Percentiles rank a stretch among this genome's conserved stretches.
phyloP scores from a whole-genome alignment of 805 yeast genomes.

The Ogataea salicorniae region DNA sequence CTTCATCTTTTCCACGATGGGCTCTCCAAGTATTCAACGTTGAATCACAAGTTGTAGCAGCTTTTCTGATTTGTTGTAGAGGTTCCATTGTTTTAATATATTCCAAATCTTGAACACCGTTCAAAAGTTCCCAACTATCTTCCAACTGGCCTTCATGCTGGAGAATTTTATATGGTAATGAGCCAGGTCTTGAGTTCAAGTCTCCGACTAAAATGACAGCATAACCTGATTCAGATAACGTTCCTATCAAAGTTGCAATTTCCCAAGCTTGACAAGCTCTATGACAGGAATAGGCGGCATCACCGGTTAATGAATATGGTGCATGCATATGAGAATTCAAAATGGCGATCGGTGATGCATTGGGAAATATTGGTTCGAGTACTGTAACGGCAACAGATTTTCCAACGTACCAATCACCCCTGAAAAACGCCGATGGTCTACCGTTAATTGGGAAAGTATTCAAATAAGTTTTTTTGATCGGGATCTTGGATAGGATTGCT shows the following conservation, averaged over 20 bases:
- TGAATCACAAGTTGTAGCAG: slow-evolving; percentile 91
- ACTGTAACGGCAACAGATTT: slow-evolving; percentile 77
- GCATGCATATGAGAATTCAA: slow-evolving; percentile 97
- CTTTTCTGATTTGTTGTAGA: slow-evolving; percentile 57
- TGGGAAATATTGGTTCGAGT: slow-evolving; percentile 45
- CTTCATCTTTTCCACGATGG: slow-evolving; percentile 51
- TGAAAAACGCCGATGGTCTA: slow-evolving; percentile 82
- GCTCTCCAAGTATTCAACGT: slow-evolving; percentile 81
- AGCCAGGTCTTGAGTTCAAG: slow-evolving; percentile 82
- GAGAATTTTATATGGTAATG: slow-evolving; percentile 72
- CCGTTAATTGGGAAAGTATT: slow-evolving; percentile 91
- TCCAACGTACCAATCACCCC: slow-evolving; percentile 98
- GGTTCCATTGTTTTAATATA: slow-evolving; percentile 45
- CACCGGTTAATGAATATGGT: slow-evolving; percentile 79
- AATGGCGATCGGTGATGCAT: slow-evolving; percentile 60
- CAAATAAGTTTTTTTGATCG: slow-evolving; percentile 73
- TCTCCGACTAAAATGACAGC: slow-evolving; percentile 91
- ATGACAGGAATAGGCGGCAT: slow-evolving; percentile 85
- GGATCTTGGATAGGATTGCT: slow-evolving; percentile 76
- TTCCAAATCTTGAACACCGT: slow-evolving; percentile 43
- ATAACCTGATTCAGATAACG: slow-evolving; percentile 68
- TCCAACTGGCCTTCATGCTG: slow-evolving; percentile 60
- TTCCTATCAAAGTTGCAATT: slow-evolving; percentile 58
- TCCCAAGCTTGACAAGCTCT: slow-evolving; percentile 97
- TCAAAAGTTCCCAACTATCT: slow-evolving; percentile 78